phyloP scores from a whole-genome alignment of 148 eudicot species.

The Camellia granthamiana region DNA sequence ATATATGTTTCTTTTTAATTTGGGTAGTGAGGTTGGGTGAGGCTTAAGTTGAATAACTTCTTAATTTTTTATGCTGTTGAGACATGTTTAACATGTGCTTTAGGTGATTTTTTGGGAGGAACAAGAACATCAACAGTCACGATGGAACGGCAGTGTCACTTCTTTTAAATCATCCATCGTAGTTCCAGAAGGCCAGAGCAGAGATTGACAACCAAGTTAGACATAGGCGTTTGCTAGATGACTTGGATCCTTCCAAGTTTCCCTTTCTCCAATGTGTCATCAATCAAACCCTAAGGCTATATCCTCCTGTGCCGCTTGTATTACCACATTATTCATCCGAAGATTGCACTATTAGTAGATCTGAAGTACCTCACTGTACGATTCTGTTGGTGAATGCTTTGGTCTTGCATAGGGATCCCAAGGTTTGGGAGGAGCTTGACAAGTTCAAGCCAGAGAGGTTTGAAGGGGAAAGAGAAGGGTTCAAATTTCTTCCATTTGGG shows the following conservation, averaged over 20 bases:
- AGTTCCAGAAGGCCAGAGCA: constrained; percentile 15
- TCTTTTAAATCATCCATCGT: constrained; percentile 23
- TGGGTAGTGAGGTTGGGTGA: no score
- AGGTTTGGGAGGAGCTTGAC: constrained; percentile 33
- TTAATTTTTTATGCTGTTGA: background rate
- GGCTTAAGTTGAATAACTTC: no score
- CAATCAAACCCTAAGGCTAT: constrained; percentile 18
- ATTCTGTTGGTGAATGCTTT: constrained; percentile 28
- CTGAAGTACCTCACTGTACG: background rate
- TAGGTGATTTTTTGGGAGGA: constrained; percentile 31
- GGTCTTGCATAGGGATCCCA: constrained; percentile 33
- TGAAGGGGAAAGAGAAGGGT: constrained; percentile 22
- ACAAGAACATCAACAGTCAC: constrained; percentile 25
- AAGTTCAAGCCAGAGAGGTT: constrained; percentile 32
- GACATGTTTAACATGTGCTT: background rate
- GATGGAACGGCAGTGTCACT: constrained; percentile 31
- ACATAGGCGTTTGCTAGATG: constrained; percentile 21
- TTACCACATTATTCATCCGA: background rate
- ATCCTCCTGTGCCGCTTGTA: constrained; percentile 16
- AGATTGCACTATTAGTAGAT: no score
- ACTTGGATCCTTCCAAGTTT: constrained; percentile 22
- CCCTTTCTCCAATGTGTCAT: constrained; percentile 26
- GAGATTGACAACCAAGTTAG: constrained; percentile 27
- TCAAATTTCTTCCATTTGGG: constrained; percentile 35
- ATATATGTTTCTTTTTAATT: no score